Base-by-base conservation (phyloP, 2,329 filamentous ascomycete genomes). In the Nothophaeocryptopus gaeumannii region DNA sequence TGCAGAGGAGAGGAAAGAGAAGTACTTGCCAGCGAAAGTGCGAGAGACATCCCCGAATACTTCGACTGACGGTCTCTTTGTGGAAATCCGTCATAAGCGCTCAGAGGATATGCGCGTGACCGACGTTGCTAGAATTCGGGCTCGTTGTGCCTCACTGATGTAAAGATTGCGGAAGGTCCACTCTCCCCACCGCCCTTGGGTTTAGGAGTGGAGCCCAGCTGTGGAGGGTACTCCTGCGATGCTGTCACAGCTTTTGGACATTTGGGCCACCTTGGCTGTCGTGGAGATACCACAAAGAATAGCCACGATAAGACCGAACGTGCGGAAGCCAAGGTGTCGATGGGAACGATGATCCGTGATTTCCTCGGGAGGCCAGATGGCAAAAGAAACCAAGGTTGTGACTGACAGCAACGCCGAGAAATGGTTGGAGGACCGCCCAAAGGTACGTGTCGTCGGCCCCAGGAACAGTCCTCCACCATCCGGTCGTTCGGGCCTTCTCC, bases 91-190 rank as follows among this genome's bases (percentile, higher is more conserved):
- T 57, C 48, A 52, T 50, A 57, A 39, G 45, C 49, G 45, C 37
- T 38, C 41, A 16, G 13, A 41, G 39, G 30, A 33, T 31, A 51
- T 15, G 53, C 54, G 54, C 54, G 54, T 54, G 54, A 52, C 49
- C 42, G 43, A 51, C 32, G 40, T 13, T 55, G 55, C 49, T 39
- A 58, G 46, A 53, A 57, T 45, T 40, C 51, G 46, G 55, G 55
- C 41, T 41, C 39, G 20, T 26, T 38, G 48, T 36, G 29, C 38
- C 47, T 41, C 37, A 37, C 47, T 58, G 52, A 55, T 58, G 52
- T 51, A 55, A 55, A 41, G 39, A 45, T 47, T 55, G 53, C 53
- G 38, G 30, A 43, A 47, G 52, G 38, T 53, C 55, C 50, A 58
- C 55, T 16, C 44, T 51, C 48, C 42, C 45, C 51, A 51, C 50